Base-by-base conservation (phyloP, 2,329 filamentous ascomycete species). In the Diaporthe nobilis region DNA sequence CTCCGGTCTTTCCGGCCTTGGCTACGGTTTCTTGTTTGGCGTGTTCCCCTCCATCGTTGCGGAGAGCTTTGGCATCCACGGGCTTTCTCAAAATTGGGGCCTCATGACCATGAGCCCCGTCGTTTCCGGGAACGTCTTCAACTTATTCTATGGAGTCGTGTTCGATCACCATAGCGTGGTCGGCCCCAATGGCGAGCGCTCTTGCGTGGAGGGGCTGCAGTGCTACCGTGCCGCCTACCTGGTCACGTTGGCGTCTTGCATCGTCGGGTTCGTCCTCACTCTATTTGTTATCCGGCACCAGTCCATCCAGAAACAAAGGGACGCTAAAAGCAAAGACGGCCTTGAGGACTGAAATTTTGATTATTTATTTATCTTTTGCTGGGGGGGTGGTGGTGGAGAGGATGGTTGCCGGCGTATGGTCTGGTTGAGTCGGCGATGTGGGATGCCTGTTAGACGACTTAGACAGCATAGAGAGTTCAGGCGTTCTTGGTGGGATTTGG, bases 51-150 rank as follows among this genome's bases (percentile, higher is more conserved):
- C 95, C 17, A 92, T 98, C 25, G 91, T 94, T 13, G 95, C 96
- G 9, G 96, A 98, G 82, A 93, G 94, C 0, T 99, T 99, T 82
- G 97, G 97, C 10, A 94, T 98, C 37, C 90, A 93, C 77, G 96
- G 96, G 1, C 88, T 99, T 63, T 95, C 94, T 73, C 95, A 98
- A 82, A 99, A 98, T 81, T 99, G 97, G 96, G 97, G 97, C 20
- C 93, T 94, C 80, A 97, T 99, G 92, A 98, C 95, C 0, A 87
- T 98, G 65, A 93, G 95, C 3, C 96, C 96, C 0, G 95, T 98
- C 3, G 85, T 98, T 39, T 95, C 93, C 12, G 96, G 95, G 68
- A 98, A 98, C 80, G 84, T 98, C 31, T 98, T 98, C 88, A 99
- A 98, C 82, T 85, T 98, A 1, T 92, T 97, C 75, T 99, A 98